Evolutionary conservation across 371 early-diverging fungal species (phyloP).

Genomic region (Mortierella sp.): DNA sequence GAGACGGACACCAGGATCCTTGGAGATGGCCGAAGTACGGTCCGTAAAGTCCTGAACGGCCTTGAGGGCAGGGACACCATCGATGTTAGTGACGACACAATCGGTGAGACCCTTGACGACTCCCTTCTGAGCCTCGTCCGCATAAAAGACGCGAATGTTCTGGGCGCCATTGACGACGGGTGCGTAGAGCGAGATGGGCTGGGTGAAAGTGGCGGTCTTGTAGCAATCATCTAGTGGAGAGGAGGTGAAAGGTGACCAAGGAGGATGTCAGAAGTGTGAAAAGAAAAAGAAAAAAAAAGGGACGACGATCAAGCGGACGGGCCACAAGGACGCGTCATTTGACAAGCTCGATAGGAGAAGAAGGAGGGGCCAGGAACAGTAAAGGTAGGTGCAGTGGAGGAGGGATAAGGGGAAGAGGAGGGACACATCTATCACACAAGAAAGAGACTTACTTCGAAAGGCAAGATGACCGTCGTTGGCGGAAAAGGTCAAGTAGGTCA

Average conservation of each 20-base stretch:
- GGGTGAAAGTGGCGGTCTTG: constrained; percentile 32
- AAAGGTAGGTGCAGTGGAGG: no score
- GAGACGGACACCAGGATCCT: constrained; percentile 53
- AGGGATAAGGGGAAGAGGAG: no score
- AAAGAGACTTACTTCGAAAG: constrained; percentile 4
- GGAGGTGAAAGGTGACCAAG: no score
- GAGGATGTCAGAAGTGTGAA: no score
- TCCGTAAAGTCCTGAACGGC: constrained; percentile 50
- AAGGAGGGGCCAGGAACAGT: background rate
- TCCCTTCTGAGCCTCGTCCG: constrained; percentile 28
- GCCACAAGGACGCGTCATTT: no score
- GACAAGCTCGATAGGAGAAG: background rate
- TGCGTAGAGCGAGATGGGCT: constrained; percentile 51
- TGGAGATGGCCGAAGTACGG: constrained; percentile 43
- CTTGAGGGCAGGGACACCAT: constrained; percentile 51
- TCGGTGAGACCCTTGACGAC: constrained; percentile 39
- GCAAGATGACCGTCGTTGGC: constrained; percentile 20
- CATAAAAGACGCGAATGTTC: constrained; percentile 42
- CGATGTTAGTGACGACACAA: constrained; percentile 46
- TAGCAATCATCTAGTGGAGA: constrained; percentile 36
- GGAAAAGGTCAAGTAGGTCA: background rate
- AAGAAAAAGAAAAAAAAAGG: no score
- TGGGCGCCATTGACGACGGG: constrained; percentile 45
- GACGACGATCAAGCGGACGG: no score
- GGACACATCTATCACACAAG: no score